phyloP scores from a whole-genome alignment of 139 green algal species.

The Yamagishiella unicocca region DNA sequence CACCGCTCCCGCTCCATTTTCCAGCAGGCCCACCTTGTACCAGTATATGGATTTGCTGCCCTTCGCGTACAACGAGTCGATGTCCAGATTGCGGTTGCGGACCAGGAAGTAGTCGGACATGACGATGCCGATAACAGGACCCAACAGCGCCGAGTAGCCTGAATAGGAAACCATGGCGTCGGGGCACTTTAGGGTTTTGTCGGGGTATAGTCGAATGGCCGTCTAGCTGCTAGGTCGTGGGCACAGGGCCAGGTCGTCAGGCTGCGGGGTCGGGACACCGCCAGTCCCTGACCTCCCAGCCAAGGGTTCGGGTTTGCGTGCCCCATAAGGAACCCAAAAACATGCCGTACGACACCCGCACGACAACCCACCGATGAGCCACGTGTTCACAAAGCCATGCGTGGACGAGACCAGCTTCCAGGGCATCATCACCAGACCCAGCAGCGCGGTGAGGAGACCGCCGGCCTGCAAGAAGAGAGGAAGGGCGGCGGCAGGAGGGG shows the following conservation, averaged over 20 bases:
- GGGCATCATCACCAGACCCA: slow-evolving; percentile 64
- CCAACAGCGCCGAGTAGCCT: slow-evolving; percentile 80
- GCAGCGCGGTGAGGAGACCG: slow-evolving; percentile 62
- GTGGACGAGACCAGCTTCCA: slow-evolving; percentile 66
- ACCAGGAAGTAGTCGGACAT: slow-evolving; percentile 84
- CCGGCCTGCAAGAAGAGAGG: slow-evolving; percentile 39
- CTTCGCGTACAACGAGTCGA: slow-evolving; percentile 72
- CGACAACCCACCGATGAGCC: slow-evolving; percentile 71
- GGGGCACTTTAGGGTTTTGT: too few relatives aligned
- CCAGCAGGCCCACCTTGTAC: slow-evolving; percentile 58
- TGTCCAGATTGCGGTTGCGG: slow-evolving; percentile 62
- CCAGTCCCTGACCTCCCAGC: too few relatives aligned
- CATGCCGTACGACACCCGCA: too few relatives aligned
- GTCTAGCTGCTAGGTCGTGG: too few relatives aligned
- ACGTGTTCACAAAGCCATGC: slow-evolving; percentile 82
- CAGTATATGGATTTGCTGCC: slow-evolving; percentile 62
- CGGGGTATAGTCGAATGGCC: too few relatives aligned
- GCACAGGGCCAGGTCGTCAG: too few relatives aligned
- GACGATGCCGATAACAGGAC: slow-evolving; percentile 69
- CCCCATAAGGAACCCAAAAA: too few relatives aligned
- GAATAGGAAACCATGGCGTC: too few relatives aligned
- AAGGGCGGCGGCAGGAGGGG: neutral
- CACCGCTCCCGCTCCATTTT: too few relatives aligned
- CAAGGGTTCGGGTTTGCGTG: too few relatives aligned
- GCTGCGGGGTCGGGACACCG: too few relatives aligned